Conservation (phyloP, 2,329 filamentous ascomycete genomes). For the Phyllosticta capitalensis region DNA sequence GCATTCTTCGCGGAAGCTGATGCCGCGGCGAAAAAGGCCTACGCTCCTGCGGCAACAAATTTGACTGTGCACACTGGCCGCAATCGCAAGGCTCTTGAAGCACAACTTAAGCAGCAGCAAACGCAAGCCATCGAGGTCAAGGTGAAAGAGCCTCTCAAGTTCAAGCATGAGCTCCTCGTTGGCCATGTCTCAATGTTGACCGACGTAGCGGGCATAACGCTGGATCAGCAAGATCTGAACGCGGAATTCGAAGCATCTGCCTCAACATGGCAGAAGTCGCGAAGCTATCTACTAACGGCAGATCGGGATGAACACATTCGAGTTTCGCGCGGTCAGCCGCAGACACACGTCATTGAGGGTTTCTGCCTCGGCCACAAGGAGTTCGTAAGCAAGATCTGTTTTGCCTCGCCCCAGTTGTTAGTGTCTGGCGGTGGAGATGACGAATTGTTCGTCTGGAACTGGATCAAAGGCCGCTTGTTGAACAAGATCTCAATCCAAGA, state of each 20-base stretch:
- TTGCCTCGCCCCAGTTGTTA: conserved; percentile 55
- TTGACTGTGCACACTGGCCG: conserved; percentile 53
- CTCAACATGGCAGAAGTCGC: conserved; percentile 18
- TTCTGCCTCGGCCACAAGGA: conserved; percentile 84
- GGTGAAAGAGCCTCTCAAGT: conserved; percentile 43
- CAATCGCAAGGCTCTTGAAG: conserved; percentile 48
- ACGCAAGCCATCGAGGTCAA: conserved; percentile 29
- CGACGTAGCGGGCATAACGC: conserved; percentile 51
- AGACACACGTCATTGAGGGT: conserved; percentile 77
- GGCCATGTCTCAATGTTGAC: conserved; percentile 96
- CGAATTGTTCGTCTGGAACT: conserved; percentile 73
- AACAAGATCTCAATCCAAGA: conserved; percentile 40
- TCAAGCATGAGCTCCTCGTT: conserved; percentile 69
- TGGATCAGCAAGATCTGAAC: conserved; percentile 34
- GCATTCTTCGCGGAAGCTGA: conserved; percentile 13
- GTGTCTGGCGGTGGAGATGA: conserved; percentile 83
- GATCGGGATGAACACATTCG: conserved; percentile 80
- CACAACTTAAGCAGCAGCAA: conserved; percentile 40
- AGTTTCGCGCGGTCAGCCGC: conserved; percentile 69
- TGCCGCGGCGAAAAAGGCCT: conserved; percentile 24
- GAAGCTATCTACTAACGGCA: conserved; percentile 54
- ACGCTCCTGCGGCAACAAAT: conserved; percentile 44
- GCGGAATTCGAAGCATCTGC: background rate
- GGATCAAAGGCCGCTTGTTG: conserved; percentile 50
- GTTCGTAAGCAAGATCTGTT: conserved; percentile 69